phyloP scores from a whole-genome alignment of 495 filamentous ascomycete species.

The Lophium mytilinum region DNA sequence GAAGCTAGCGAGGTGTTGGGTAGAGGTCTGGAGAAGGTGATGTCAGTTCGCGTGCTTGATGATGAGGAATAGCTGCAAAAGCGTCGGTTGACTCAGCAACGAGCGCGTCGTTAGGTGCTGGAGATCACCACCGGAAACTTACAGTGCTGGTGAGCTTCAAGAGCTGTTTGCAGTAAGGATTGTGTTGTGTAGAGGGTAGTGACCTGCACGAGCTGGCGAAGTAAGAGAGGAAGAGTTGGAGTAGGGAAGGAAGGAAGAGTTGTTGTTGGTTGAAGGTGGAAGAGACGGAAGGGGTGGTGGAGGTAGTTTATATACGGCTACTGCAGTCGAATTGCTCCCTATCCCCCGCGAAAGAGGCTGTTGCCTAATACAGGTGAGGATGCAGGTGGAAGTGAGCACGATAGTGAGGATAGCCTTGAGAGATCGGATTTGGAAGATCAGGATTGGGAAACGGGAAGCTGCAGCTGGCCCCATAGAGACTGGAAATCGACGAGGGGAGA shows the following conservation, averaged over 20 bases:
- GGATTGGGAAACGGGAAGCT: constrained; percentile 16
- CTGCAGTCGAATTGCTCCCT: too few species aligned
- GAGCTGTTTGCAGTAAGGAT: neutral
- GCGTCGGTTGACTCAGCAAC: neutral
- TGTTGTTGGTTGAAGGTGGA: neutral
- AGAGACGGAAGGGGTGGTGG: neutral
- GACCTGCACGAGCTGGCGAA: neutral
- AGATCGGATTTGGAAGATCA: neutral
- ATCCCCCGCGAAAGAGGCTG: too few species aligned
- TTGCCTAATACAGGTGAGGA: neutral
- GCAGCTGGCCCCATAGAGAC: neutral
- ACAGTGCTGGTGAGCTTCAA: neutral
- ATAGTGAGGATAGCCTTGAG: too few species aligned
- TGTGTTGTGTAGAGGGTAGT: neutral
- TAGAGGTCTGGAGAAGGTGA: neutral
- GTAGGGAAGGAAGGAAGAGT: neutral
- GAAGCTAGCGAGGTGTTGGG: too few species aligned
- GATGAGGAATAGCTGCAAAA: too few species aligned
- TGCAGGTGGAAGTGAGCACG: neutral
- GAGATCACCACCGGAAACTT: neutral
- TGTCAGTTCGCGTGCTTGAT: neutral
- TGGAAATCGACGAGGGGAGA: too few species aligned
- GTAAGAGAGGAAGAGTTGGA: neutral
- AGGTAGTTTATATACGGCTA: neutral
- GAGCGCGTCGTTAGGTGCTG: neutral